Conservation (phyloP, 352 stramenopile genomes). For the Pythium chondricola region DNA sequence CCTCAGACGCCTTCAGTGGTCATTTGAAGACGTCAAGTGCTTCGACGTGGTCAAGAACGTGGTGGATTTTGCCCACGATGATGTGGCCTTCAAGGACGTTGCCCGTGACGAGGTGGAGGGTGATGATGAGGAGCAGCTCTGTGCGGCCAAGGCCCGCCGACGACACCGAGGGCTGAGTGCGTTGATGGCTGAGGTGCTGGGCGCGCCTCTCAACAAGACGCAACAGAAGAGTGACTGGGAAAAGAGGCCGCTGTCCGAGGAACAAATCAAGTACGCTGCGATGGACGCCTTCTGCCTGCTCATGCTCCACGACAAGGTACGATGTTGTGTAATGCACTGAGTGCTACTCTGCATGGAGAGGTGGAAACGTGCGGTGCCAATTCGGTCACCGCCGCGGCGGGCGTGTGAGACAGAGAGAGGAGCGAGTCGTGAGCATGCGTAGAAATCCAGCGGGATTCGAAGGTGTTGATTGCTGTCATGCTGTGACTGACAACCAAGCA, state of each 20-base stretch:
- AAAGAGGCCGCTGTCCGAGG: slow-evolving; percentile 39
- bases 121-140: slow-evolving; percentile 9
- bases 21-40: slow-evolving; percentile 56
- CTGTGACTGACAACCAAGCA: too few relatives aligned
- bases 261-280: slow-evolving; percentile 67
- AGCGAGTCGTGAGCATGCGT: too few relatives aligned
- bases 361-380: too few relatives aligned
- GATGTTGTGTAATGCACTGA: too few relatives aligned
- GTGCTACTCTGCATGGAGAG: too few relatives aligned
- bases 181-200: slow-evolving; percentile 46
- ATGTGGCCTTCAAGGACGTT: neutral
- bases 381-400: too few relatives aligned
- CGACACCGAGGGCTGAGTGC: slow-evolving; percentile 48
- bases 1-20: slow-evolving; percentile 60
- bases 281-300: slow-evolving; percentile 69
- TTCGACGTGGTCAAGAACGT: slow-evolving; percentile 65
- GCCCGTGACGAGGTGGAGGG: neutral
- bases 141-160: slow-evolving; percentile 19
- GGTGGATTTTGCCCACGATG: slow-evolving; percentile 52
- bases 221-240: slow-evolving; percentile 80
- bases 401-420: too few relatives aligned
- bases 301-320: slow-evolving; percentile 52
- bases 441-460: too few relatives aligned
- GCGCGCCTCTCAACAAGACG: slow-evolving; percentile 50
- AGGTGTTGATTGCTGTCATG: too few relatives aligned